phyloP scores from a whole-genome alignment of 2,329 filamentous ascomycete genomes.

The Talaromyces rugulosus region DNA sequence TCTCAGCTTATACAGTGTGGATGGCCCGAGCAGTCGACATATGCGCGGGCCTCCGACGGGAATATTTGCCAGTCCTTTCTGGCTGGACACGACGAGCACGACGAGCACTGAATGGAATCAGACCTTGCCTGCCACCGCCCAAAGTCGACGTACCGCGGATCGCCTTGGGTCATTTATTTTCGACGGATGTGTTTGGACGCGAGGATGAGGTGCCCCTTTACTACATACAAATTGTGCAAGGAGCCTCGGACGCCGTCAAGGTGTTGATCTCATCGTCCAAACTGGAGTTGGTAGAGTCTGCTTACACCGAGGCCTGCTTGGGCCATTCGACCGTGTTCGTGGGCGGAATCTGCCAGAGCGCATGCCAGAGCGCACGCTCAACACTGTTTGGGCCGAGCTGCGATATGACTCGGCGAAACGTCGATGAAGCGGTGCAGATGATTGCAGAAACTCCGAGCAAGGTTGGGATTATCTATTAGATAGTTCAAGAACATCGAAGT shows the following conservation, averaged over 20 bases:
- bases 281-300: not conserved
- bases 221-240: conserved; percentile 1
- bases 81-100: not conserved
- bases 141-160: not conserved
- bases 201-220: not conserved
- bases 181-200: not conserved
- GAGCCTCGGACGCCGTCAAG: not conserved
- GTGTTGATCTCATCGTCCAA: not conserved
- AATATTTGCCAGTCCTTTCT: not conserved
- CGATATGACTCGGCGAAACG: not conserved
- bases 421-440: not conserved
- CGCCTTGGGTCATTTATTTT: not conserved
- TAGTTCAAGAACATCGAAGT: not conserved
- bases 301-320: not conserved
- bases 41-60: not conserved
- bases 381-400: not conserved
- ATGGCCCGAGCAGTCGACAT: not conserved
- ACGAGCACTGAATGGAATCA: not conserved
- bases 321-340: conserved; percentile 1
- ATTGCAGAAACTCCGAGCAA: not conserved
- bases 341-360: not conserved
- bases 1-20: not conserved
- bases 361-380: not conserved
- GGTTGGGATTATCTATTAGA: not conserved
- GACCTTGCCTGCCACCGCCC: not conserved